phyloP scores from a whole-genome alignment of 768 basidiomycete species.

The Hygrocybe punicea region DNA sequence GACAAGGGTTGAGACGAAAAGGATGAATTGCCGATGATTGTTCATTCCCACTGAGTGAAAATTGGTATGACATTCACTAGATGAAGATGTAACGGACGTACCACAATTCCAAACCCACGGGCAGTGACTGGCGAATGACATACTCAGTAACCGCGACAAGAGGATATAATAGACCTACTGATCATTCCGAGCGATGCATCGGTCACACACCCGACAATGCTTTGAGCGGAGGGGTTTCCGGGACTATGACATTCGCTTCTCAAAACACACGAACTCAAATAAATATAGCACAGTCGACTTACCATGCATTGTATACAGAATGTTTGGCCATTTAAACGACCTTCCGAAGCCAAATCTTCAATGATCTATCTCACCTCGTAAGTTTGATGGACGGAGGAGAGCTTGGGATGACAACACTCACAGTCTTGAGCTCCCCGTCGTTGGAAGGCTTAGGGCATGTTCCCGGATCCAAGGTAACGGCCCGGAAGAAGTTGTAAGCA shows the following conservation, averaged over 20 bases:
- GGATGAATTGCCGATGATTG: constrained; percentile 93
- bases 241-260: constrained; percentile 51
- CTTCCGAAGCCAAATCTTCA: constrained; percentile 85
- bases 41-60: constrained; percentile 68
- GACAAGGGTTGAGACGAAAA: constrained; percentile 88
- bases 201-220: constrained; percentile 90
- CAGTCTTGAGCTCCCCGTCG: constrained; percentile 85
- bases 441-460: constrained; percentile 75
- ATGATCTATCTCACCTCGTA: constrained; percentile 56
- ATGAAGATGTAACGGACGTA: constrained; percentile 42
- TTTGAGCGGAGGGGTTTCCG: constrained; percentile 91
- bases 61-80: not conserved
- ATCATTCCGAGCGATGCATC: constrained; percentile 86
- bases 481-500: constrained; percentile 86
- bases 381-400: not conserved
- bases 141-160: constrained; percentile 2
- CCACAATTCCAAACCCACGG: constrained; percentile 99
- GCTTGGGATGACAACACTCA: constrained; percentile 36
- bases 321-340: constrained; percentile 89
- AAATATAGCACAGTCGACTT: constrained; percentile 16
- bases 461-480: constrained; percentile 87
- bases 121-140: constrained; percentile 64
- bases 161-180: constrained; percentile 56
- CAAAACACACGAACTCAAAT: not conserved
- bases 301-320: constrained; percentile 97